Evolutionary conservation across 345 rosid species (phyloP).

Genomic region (Salix arbutifolia): DNA sequence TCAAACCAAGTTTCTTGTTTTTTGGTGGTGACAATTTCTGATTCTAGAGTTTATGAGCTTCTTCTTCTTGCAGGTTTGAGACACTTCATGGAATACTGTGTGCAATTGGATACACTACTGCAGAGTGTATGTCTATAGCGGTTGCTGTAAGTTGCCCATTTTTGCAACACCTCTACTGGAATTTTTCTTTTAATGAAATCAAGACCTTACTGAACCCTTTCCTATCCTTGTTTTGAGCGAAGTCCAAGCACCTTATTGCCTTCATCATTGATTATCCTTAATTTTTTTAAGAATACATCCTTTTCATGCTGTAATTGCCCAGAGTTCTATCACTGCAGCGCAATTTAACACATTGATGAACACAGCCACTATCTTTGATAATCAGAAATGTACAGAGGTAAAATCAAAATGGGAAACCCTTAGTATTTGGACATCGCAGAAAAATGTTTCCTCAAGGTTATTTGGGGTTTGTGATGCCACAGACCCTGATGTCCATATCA

Average conservation of each 20-base stretch:
- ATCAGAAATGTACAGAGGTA: no score
- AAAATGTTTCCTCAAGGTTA: neutral
- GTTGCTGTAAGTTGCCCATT: slow-evolving; percentile 52
- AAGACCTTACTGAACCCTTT: neutral
- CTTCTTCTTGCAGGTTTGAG: slow-evolving; percentile 61
- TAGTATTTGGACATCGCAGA: neutral
- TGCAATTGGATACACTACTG: slow-evolving; percentile 73
- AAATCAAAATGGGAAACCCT: neutral
- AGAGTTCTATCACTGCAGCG: no score
- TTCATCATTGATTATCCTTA: neutral
- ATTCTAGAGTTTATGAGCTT: slow-evolving; percentile 5
- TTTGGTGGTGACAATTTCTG: neutral
- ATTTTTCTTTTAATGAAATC: neutral
- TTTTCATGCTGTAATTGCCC: neutral
- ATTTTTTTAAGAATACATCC: neutral
- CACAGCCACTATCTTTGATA: neutral
- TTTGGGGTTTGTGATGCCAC: neutral
- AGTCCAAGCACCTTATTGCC: neutral
- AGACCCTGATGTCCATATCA: neutral
- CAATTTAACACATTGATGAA: neutral
- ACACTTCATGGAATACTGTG: slow-evolving; percentile 68
- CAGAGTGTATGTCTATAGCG: slow-evolving; percentile 52
- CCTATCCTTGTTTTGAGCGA: neutral
- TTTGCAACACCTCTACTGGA: neutral
- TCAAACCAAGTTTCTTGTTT: neutral